These are phyloP conservation scores for Drosera capensis DNA, from an alignment of 148 eudicot species.

Conservation along the genomic window DNA sequence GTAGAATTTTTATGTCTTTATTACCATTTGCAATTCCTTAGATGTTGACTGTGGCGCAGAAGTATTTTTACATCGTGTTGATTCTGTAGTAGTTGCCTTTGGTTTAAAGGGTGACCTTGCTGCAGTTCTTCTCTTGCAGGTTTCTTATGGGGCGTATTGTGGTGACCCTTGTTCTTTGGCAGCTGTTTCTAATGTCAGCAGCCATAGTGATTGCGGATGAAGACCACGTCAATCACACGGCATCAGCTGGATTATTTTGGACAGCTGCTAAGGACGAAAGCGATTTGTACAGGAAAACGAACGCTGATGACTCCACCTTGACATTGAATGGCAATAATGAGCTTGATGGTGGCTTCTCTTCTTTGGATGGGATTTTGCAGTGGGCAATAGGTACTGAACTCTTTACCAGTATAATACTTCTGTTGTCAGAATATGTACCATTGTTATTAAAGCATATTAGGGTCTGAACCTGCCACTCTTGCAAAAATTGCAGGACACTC, in stretches of 20 bases:
- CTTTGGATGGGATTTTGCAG: constrained; percentile 87
- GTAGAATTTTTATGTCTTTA: no score
- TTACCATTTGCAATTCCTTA: no score
- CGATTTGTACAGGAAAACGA: constrained; percentile 29
- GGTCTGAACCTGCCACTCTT: no score
- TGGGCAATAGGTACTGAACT: constrained; percentile 71
- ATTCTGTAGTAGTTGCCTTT: no score
- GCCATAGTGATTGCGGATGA: constrained; percentile 14
- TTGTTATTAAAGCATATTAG: no score
- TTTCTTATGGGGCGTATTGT: constrained; percentile 13
- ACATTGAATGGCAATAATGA: constrained; percentile 33
- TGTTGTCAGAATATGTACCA: no score
- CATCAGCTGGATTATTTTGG: constrained; percentile 38
- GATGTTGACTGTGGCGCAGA: no score
- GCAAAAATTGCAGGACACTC: constrained; percentile 51
- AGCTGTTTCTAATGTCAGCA: constrained; percentile 9
- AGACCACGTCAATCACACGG: constrained; percentile 36
- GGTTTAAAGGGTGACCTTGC: no score
- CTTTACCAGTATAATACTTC: background rate
- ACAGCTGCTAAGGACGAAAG: constrained; percentile 39
- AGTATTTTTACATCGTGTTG: no score
- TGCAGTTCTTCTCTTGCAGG: background rate
- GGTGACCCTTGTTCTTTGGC: constrained; percentile 13
- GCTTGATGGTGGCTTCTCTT: constrained; percentile 75
- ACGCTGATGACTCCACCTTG: constrained; percentile 24